Evolutionary conservation across 2,329 filamentous ascomycete genomes (phyloP), one percentile per base, ranked within the genome.

Genomic region (Colletotrichum lindemuthianum): DNA sequence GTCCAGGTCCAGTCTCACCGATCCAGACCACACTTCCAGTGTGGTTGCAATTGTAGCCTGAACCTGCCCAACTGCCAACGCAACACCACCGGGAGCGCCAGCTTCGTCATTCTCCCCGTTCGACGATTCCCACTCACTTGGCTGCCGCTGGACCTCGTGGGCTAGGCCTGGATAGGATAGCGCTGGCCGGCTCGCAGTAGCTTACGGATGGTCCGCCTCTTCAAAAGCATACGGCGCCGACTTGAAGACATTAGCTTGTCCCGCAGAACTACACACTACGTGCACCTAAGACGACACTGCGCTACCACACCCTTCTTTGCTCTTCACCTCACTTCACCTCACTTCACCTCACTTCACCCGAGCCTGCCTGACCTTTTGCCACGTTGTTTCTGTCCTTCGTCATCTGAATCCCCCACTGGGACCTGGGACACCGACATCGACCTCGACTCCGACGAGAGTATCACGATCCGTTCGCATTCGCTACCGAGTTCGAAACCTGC

Each of bases 51-150:
- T 58, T 43, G 33, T 47, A 49, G 33, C 50, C 40, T 33, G 44
- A 39, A 53, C 39, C 55, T 44, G 13, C 41, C 37, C 55, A 49
- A 57, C 54, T 49, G 44, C 51, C 57, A 51, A 33, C 58, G 40
- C 39, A 45, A 48, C 58, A 33, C 33, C 24, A 24, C 24, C 24
- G 24, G 24, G 24, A 50, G 37, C 43, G 13, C 41, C 57, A 49
- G 41, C 58, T 63, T 60, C 58, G 63, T 65, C 58, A 65, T 65
- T 59, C 33, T 36, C 59, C 49, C 40, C 47, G 58, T 63, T 65
- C 61, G 63, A 63, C 47, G 41, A 57, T 57, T 57, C 24, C 44
- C 39, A 48, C 52, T 41, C 45, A 54, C 47, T 51, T 44, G 58
- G 40, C 48, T 45, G 60, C 53, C 58, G 40, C 58, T 47, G 36